These are phyloP conservation scores for Atkinsonella hypoxylon DNA, from an alignment of 2,329 filamentous ascomycete genomes.

Conservation along the genomic window DNA sequence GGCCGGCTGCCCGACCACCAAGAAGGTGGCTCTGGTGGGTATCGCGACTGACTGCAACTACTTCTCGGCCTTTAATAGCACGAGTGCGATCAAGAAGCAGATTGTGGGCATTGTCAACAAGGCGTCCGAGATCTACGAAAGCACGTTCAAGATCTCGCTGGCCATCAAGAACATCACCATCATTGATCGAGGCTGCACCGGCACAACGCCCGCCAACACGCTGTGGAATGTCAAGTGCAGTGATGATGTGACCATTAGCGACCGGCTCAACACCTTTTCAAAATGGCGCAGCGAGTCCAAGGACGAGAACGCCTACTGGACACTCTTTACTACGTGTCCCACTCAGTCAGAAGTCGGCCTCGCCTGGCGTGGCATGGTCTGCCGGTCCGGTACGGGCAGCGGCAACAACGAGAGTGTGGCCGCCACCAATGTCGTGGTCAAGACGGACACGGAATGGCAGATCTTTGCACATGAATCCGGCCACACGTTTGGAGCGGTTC, in stretches of 20 bases:
- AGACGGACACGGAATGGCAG: slow-evolving; percentile 80
- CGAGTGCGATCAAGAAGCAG: slow-evolving; percentile 52
- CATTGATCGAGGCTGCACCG: slow-evolving; percentile 62
- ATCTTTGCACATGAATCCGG: slow-evolving; percentile 90
- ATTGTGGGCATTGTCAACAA: slow-evolving; percentile 76
- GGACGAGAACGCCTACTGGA: slow-evolving; percentile 90
- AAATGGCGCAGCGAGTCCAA: slow-evolving; percentile 67
- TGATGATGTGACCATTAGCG: slow-evolving; percentile 50
- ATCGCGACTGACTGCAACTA: slow-evolving; percentile 92
- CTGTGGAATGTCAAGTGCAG: slow-evolving; percentile 78
- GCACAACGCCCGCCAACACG: slow-evolving; percentile 49
- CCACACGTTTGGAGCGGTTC: slow-evolving; percentile 90
- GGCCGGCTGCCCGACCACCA: slow-evolving; percentile 75
- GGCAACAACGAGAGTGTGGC: slow-evolving; percentile 59
- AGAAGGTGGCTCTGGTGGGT: slow-evolving; percentile 83
- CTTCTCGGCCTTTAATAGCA: slow-evolving; percentile 55
- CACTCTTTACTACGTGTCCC: slow-evolving; percentile 68
- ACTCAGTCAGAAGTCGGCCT: slow-evolving; percentile 79
- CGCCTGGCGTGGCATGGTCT: slow-evolving; percentile 86
- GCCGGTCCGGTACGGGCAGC: slow-evolving; percentile 45
- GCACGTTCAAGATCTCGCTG: slow-evolving; percentile 87
- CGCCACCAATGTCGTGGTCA: slow-evolving; percentile 80
- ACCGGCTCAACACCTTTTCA: slow-evolving; percentile 79
- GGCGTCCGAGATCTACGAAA: slow-evolving; percentile 80
- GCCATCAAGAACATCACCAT: slow-evolving; percentile 80